Base-by-base conservation (phyloP, 805 yeast genomes). In the Metschnikowia colocasiae region DNA sequence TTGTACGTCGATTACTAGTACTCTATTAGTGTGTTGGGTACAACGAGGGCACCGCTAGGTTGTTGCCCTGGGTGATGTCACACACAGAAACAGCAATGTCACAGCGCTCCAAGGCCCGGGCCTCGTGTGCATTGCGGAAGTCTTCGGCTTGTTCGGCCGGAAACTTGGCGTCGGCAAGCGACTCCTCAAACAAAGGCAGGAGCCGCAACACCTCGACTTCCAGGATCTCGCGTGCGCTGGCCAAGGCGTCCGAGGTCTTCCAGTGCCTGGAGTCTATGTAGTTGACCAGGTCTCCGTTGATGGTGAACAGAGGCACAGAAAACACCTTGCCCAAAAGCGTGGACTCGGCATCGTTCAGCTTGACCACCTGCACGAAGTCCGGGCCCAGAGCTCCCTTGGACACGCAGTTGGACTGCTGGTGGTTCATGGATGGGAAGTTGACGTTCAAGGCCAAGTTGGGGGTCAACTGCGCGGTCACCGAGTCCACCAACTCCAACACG, bases 391-490 rank as follows among this genome's bases (percentile, higher is more conserved):
- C 6, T 6, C 46, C 48, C 4, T 45, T 38, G 20, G 61, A 55
- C 35, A 42, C 39, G 50, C 69, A 65, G 6, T 50, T 52, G 6
- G 65, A 57, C 29, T 46, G 40, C 9, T 43, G 54, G 33, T 58
- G 59, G 49, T 63, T 65, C 20, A 63, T 50, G 4, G 67, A 60
- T 3, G 70, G 70, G 43, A 65, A 59, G 47, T 61, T 62, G 43
- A 65, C 47, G 47, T 63, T 62, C 26, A 62, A 49, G 3, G 60
- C 30, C 37, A 29, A 26, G 31, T 45, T 41, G 12, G 26, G 32
- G 4, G 45, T 46, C 39, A 53, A 35, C 16, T 25, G 50, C 8
- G 42, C 27, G 10, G 40, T 35, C 16, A 63, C 51, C 6, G 31
- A 43, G 9, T 53, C 43, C 18, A 69, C 51, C 34, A 69, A 46